phyloP scores from a whole-genome alignment of 169 alveolate species.

The Eimeria tenella region DNA sequence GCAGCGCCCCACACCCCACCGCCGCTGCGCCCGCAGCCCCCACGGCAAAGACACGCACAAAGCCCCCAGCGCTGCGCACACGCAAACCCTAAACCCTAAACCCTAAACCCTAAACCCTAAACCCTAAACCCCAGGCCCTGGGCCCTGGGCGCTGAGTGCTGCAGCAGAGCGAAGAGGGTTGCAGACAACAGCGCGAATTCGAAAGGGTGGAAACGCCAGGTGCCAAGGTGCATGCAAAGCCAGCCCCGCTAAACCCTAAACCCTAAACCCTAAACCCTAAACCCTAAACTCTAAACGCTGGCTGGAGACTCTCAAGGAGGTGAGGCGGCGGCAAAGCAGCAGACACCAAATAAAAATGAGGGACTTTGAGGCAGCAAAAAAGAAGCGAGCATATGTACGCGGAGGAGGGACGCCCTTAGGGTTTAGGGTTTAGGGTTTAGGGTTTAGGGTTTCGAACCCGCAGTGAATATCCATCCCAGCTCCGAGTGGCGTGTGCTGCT shows the following conservation, averaged over 20 bases:
- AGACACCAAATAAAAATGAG: not conserved
- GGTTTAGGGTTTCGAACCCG: not conserved
- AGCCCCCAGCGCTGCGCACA: too few species aligned
- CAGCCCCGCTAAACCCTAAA: not conserved
- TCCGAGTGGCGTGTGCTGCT: not conserved
- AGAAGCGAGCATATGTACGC: not conserved
- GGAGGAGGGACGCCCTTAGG: not conserved
- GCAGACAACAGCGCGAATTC: not conserved
- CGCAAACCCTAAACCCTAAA: constrained; percentile 23
- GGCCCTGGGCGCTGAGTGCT: too few species aligned
- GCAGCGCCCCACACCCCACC: too few species aligned
- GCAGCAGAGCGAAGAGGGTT: not conserved
- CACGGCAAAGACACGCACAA: too few species aligned
- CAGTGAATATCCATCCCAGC: constrained; percentile 10
- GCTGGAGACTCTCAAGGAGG: not conserved
- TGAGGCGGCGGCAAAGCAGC: too few species aligned
- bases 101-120: constrained; percentile 30
- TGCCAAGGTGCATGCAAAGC: not conserved
- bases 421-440: not conserved
- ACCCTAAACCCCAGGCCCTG: too few species aligned
- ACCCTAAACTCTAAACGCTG: not conserved
- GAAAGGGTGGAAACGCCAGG: not conserved
- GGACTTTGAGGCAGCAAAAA: not conserved
- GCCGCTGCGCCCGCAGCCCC: too few species aligned
- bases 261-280: not conserved